Percentiles rank a stretch among this genome's conserved stretches.
phyloP scores from a whole-genome alignment of 2,329 filamentous ascomycete species.

The Trichoderma afroharzianum region DNA sequence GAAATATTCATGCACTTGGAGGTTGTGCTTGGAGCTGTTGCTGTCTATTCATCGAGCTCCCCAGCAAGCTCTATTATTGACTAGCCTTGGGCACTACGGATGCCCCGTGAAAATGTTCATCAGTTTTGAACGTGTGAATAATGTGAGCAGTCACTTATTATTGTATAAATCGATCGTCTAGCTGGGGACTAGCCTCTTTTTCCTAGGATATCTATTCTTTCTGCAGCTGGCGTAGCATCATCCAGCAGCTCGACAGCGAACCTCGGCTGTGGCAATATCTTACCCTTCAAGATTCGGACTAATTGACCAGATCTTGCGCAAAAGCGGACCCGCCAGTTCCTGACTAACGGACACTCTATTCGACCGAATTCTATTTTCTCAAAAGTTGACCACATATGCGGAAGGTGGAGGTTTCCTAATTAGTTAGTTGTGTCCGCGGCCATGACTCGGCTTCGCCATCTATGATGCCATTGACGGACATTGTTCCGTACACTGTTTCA shows the following conservation, averaged over 20 bases:
- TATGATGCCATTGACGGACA: not conserved
- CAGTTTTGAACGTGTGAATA: not conserved
- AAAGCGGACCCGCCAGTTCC: not conserved
- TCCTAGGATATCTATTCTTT: not conserved
- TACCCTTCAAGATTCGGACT: not conserved
- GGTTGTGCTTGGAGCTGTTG: not conserved
- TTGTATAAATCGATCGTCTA: not conserved
- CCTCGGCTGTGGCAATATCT: not conserved
- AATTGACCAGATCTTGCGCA: not conserved
- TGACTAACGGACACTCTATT: not conserved
- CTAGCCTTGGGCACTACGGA: not conserved
- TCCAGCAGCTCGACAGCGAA: not conserved
- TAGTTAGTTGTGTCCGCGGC: not conserved
- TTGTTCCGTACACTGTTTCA: not conserved
- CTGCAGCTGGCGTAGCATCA: not conserved
- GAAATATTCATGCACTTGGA: not conserved
- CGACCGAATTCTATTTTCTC: not conserved
- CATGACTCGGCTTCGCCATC: not conserved
- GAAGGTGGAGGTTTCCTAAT: constrained; percentile 4
- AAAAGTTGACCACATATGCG: not conserved
- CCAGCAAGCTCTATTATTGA: not conserved
- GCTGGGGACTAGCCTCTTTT: not conserved
- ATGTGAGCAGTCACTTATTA: not conserved
- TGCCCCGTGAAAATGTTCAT: not conserved
- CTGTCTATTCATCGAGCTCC: not conserved